Base-by-base conservation (phyloP, 768 basidiomycete genomes). In the Psilocybe azurescens region DNA sequence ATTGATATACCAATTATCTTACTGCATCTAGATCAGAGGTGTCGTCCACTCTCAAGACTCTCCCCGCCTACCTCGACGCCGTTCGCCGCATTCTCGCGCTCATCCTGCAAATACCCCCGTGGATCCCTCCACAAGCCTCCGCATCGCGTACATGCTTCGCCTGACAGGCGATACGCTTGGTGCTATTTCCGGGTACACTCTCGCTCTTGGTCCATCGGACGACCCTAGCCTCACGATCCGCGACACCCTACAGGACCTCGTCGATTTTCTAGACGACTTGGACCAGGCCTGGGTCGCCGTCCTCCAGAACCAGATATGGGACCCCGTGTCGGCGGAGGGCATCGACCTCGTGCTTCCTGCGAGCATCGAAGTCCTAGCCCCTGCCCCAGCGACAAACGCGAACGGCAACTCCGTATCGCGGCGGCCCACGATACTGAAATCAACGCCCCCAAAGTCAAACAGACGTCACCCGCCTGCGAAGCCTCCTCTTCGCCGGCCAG, bases 51-150 rank as follows among this genome's bases (percentile, higher is more conserved):
- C 76, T 90, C 1, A 82, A 83, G 38, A 89, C 89, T 0, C 78
- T 93, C 16, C 60, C 78, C 0, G 69, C 79, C 5, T 94, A 91
- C 66, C 82, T 94, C 32, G 78, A 79, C 29, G 83, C 86, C 3
- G 78, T 82, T 32, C 86, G 83, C 20, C 76, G 75, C 51, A 75
- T 93, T 18, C 75, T 93, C 10, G 79, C 83, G 0, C 69, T 94
- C 51, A 80, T 91, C 46, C 77, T 93, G 18, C 90, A 88, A 69
- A 89, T 93, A 53, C 92, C 91, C 91, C 92, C 11, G 72, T 90
- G 14, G 85, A 87, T 62, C 88, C 89, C 0, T 92, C 91, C 2
- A 84, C 88, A 3, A 76, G 86, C 13, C 79, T 93, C 3, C 85
- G 92, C 8, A 86, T 80, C 7, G 79, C 86, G 2, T 85, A 86